Evolutionary conservation across 2,329 filamentous ascomycete species (phyloP).

Genomic region (Cladosporium sp.): DNA sequence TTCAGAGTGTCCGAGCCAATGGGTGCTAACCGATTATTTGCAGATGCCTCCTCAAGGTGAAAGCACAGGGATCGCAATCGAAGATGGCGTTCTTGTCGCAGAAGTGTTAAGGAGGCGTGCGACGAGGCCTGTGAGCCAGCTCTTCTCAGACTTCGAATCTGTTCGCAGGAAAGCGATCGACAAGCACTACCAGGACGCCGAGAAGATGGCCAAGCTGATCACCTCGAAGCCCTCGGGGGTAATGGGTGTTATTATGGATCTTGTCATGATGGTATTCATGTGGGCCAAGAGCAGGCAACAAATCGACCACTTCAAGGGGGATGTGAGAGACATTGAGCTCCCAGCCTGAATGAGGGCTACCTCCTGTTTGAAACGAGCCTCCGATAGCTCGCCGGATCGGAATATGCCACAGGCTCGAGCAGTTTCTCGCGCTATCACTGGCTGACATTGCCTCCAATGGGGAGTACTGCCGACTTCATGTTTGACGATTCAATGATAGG

Average conservation of each 20-base stretch:
- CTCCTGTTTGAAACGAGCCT: too few relatives aligned
- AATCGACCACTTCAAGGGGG: neutral
- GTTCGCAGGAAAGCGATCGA: neutral
- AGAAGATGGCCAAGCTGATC: constrained; percentile 2
- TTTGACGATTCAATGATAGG: too few relatives aligned
- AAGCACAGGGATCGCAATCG: constrained; percentile 41
- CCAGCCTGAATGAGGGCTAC: neutral
- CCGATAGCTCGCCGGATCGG: too few relatives aligned
- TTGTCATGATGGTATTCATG: neutral
- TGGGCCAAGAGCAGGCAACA: neutral
- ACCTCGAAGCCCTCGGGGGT: neutral
- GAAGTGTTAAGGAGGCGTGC: constrained; percentile 27
- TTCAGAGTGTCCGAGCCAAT: neutral
- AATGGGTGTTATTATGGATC: neutral
- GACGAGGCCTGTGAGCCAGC: neutral
- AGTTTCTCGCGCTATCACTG: too few relatives aligned
- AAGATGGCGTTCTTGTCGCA: constrained; percentile 42
- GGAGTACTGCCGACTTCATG: too few relatives aligned
- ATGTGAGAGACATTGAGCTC: neutral
- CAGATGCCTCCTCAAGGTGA: constrained; percentile 46
- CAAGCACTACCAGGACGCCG: neutral
- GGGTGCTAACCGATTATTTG: constrained; percentile 13
- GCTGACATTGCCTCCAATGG: too few relatives aligned
- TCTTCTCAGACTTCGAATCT: neutral
- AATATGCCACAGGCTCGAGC: too few relatives aligned